Conservation (phyloP, 2,329 filamentous ascomycete species). For the Sarocladium kiliense region DNA sequence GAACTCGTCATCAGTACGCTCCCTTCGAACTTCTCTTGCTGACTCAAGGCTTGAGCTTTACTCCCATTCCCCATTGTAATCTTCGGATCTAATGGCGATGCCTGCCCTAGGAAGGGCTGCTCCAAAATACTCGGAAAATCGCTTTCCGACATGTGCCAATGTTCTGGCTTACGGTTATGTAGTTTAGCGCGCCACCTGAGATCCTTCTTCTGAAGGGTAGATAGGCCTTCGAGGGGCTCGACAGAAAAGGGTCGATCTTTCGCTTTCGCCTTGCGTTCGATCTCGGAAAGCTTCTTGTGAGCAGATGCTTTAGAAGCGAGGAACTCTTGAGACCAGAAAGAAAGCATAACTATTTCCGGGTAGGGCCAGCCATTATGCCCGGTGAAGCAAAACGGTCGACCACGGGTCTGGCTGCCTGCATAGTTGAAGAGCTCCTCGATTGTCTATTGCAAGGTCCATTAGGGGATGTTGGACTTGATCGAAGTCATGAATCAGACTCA, state of each 20-base stretch:
- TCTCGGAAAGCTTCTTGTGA: background rate
- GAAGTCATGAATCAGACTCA: background rate
- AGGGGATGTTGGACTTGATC: background rate
- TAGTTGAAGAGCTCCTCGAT: background rate
- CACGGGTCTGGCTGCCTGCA: background rate
- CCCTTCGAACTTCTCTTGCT: background rate
- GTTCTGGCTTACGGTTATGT: background rate
- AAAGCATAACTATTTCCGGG: background rate
- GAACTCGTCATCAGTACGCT: background rate
- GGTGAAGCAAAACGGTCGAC: background rate
- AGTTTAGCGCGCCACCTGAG: background rate
- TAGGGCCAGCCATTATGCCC: background rate
- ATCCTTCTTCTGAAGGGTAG: background rate
- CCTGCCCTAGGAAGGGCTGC: background rate
- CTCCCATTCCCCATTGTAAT: background rate
- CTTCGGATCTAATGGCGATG: background rate
- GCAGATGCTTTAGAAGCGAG: background rate
- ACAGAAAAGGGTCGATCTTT: background rate
- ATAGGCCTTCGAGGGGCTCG: background rate
- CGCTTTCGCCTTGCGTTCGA: background rate
- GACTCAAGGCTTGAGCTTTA: background rate
- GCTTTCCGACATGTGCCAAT: background rate
- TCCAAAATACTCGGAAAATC: background rate
- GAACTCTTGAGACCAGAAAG: background rate
- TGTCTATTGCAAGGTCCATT: background rate